Evolutionary conservation across 2,329 filamentous ascomycete species (phyloP).

Genomic region (Podosphaera leucotricha): DNA sequence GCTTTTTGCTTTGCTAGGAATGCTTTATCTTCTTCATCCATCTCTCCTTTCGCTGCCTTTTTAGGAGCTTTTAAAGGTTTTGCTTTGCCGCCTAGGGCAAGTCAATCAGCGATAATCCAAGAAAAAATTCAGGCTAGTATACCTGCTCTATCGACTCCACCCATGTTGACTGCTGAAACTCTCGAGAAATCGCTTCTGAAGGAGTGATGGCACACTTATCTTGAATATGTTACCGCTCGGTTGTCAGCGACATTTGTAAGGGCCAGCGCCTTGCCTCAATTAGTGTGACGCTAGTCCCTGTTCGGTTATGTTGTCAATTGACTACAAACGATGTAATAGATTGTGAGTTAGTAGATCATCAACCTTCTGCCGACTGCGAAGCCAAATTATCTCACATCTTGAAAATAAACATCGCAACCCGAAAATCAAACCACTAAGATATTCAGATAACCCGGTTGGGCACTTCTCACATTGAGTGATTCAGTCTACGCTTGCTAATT

Average conservation of each 20-base stretch:
- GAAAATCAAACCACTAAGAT: not conserved
- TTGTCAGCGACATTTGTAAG: too few species aligned
- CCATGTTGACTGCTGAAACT: slow-evolving; percentile 29
- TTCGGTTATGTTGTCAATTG: not conserved
- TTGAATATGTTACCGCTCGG: too few species aligned
- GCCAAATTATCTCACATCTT: too few species aligned
- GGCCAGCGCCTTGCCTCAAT: not conserved
- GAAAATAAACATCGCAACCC: not conserved
- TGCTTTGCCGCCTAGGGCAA: slow-evolving; percentile 46
- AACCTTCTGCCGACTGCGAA: too few species aligned
- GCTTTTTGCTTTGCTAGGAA: slow-evolving; percentile 66
- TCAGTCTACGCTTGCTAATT: slow-evolving; percentile 17
- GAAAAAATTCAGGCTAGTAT: slow-evolving; percentile 2
- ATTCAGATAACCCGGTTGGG: slow-evolving; percentile 14
- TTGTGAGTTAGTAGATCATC: too few species aligned
- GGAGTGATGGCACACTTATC: not conserved
- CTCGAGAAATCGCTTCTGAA: not conserved
- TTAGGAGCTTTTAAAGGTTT: slow-evolving; percentile 77
- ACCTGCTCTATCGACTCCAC: slow-evolving; percentile 45
- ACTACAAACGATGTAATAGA: too few species aligned
- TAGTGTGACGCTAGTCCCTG: not conserved
- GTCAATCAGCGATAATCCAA: slow-evolving; percentile 6
- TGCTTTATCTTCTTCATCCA: slow-evolving; percentile 71
- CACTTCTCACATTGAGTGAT: slow-evolving; percentile 17
- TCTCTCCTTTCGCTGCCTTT: slow-evolving; percentile 50